Conservation (phyloP, 768 basidiomycete species). For the Ramaria rubella region DNA sequence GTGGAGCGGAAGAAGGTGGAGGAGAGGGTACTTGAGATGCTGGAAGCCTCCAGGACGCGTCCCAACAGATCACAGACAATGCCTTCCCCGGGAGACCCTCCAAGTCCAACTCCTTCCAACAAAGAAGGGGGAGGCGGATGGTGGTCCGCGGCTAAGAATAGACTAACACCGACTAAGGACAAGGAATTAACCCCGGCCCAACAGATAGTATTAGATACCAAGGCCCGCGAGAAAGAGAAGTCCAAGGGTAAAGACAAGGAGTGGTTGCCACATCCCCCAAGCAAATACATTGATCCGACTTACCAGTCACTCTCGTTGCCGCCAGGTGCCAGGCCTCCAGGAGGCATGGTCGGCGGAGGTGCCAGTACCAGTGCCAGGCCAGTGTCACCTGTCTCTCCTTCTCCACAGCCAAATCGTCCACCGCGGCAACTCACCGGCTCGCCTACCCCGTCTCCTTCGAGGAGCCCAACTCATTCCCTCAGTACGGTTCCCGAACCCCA, state of each 20-base stretch:
- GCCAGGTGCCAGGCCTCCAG: conserved; percentile 3
- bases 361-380: conserved; percentile 9
- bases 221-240: conserved; percentile 49
- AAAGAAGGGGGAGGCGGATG: conserved; percentile 55
- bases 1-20: conserved; percentile 61
- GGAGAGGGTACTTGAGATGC: conserved; percentile 71
- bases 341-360: conserved; percentile 9
- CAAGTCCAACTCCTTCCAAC: conserved; percentile 57
- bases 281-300: conserved; percentile 52
- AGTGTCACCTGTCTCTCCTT: conserved; percentile 40
- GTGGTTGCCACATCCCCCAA: conserved; percentile 50
- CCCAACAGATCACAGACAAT: conserved; percentile 54
- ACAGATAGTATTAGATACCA: conserved; percentile 70
- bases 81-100: conserved; percentile 36
- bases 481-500: conserved; percentile 32
- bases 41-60: conserved; percentile 39
- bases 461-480: conserved; percentile 18
- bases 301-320: conserved; percentile 40
- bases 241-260: conserved; percentile 25
- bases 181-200: conserved; percentile 81
- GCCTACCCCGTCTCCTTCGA: conserved; percentile 52
- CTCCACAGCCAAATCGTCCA: conserved; percentile 46
- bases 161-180: conserved; percentile 72
- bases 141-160: conserved; percentile 73
- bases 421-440: conserved; percentile 14